These are phyloP conservation scores for Lachancea dasiensis DNA, from an alignment of 805 yeast species.

Conservation along the genomic window DNA sequence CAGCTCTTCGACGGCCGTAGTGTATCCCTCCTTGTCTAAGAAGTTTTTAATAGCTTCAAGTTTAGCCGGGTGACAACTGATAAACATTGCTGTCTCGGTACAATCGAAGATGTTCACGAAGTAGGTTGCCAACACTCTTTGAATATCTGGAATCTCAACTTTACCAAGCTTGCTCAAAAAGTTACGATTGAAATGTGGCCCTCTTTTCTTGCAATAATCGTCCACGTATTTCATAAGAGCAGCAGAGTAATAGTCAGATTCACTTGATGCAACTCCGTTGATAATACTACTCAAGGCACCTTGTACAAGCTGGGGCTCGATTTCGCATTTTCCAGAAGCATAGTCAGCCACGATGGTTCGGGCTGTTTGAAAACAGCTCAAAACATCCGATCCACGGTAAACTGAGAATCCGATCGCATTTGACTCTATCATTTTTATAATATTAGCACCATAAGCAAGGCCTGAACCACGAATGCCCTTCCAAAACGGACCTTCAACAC, in stretches of 20 bases:
- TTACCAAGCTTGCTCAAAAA: conserved; percentile 49
- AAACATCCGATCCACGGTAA: conserved; percentile 79
- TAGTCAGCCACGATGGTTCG: conserved; percentile 56
- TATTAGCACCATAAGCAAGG: conserved; percentile 79
- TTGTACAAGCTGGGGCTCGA: conserved; percentile 56
- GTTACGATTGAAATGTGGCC: conserved; percentile 52
- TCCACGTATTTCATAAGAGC: conserved; percentile 64
- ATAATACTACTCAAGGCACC: conserved; percentile 77
- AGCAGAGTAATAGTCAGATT: conserved; percentile 58
- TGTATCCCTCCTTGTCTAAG: conserved; percentile 52
- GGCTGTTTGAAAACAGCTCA: conserved; percentile 55
- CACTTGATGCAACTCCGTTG: conserved; percentile 60
- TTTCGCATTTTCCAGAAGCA: conserved; percentile 45
- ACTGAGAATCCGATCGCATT: conserved; percentile 63
- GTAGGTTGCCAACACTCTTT: conserved; percentile 45
- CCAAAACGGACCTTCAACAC: conserved; percentile 97
- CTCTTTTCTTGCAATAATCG: conserved; percentile 60
- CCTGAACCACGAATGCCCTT: conserved; percentile 93
- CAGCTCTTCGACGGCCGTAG: conserved; percentile 52
- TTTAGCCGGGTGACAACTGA: conserved; percentile 69
- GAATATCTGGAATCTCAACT: conserved; percentile 41
- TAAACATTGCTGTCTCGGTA: conserved; percentile 51
- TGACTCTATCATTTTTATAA: conserved; percentile 53
- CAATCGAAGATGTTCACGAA: conserved; percentile 60
- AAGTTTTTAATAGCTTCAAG: conserved; percentile 40